Conservation (phyloP, 2,329 filamentous ascomycete species). For the Hypoxylon sp. region DNA sequence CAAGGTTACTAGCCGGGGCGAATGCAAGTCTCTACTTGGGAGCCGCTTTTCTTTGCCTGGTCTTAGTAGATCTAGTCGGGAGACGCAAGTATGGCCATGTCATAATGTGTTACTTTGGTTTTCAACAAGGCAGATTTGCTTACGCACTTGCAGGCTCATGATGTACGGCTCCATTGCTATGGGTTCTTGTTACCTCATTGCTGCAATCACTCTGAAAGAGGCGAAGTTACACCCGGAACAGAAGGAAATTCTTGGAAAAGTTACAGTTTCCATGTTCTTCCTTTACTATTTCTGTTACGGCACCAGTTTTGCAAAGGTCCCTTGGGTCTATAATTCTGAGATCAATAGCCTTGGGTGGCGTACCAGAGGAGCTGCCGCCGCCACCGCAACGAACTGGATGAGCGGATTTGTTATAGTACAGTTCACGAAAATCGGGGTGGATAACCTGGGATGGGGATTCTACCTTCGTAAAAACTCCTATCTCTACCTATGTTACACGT, state of each 20-base stretch:
- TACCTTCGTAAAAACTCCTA: constrained; percentile 53
- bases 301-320: constrained; percentile 45
- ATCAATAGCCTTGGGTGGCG: constrained; percentile 57
- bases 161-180: constrained; percentile 41
- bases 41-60: constrained; percentile 39
- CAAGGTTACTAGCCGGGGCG: constrained; percentile 35
- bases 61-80: constrained; percentile 34
- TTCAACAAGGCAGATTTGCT: constrained; percentile 4
- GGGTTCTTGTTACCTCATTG: constrained; percentile 41
- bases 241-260: constrained; percentile 35
- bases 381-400: constrained; percentile 57
- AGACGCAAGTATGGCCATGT: constrained; percentile 36
- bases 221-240: constrained; percentile 35
- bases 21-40: constrained; percentile 39
- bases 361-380: constrained; percentile 54
- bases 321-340: constrained; percentile 52
- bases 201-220: constrained; percentile 39
- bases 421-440: constrained; percentile 55
- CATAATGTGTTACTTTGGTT: background rate
- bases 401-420: constrained; percentile 56
- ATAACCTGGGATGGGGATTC: constrained; percentile 64
- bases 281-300: constrained; percentile 53
- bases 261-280: constrained; percentile 53
- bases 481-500: constrained; percentile 53
- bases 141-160: constrained; percentile 34